Conservation (phyloP, 352 stramenopile genomes). For the Pythium dissotocum region DNA sequence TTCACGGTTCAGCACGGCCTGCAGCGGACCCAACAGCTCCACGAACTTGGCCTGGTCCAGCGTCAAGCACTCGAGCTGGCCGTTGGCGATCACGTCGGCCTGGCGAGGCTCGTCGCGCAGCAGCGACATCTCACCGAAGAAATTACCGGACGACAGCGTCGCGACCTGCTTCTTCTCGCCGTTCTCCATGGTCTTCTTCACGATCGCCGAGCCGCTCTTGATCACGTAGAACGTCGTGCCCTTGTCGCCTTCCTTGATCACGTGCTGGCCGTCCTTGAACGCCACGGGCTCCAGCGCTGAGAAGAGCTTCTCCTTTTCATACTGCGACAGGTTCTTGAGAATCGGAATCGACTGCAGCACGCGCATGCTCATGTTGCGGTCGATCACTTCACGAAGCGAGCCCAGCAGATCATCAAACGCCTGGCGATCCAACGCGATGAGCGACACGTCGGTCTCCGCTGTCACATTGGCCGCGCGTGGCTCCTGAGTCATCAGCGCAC, state of each 20-base stretch:
- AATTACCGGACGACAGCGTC: slow-evolving; percentile 55
- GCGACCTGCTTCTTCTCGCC: slow-evolving; percentile 50
- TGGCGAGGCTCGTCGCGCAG: slow-evolving; percentile 57
- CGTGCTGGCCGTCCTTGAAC: slow-evolving; percentile 67
- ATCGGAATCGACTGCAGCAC: slow-evolving; percentile 81
- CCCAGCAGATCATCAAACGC: slow-evolving; percentile 85
- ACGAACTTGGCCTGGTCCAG: slow-evolving; percentile 88
- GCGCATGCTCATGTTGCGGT: slow-evolving; percentile 82
- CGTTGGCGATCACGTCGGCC: slow-evolving; percentile 72
- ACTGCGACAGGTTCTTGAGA: slow-evolving; percentile 61
- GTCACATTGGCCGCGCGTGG: slow-evolving; percentile 87
- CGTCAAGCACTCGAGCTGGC: slow-evolving; percentile 84
- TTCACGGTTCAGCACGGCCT: slow-evolving; percentile 44
- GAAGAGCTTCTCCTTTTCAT: slow-evolving; percentile 70
- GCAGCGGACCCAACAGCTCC: slow-evolving; percentile 74
- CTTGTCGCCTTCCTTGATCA: slow-evolving; percentile 69
- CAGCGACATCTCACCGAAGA: slow-evolving; percentile 76
- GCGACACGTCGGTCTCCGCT: slow-evolving; percentile 52
- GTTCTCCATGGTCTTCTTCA: slow-evolving; percentile 45
- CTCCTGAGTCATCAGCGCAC: slow-evolving; percentile 93
- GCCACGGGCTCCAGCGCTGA: slow-evolving; percentile 44
- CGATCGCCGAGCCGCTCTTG: slow-evolving; percentile 63
- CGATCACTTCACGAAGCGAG: slow-evolving; percentile 74
- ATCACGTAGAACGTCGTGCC: slow-evolving; percentile 83
- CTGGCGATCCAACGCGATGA: slow-evolving; percentile 85